Evolutionary conservation across 768 basidiomycete species (phyloP).

Genomic region (Leccinum disarticulatum): DNA sequence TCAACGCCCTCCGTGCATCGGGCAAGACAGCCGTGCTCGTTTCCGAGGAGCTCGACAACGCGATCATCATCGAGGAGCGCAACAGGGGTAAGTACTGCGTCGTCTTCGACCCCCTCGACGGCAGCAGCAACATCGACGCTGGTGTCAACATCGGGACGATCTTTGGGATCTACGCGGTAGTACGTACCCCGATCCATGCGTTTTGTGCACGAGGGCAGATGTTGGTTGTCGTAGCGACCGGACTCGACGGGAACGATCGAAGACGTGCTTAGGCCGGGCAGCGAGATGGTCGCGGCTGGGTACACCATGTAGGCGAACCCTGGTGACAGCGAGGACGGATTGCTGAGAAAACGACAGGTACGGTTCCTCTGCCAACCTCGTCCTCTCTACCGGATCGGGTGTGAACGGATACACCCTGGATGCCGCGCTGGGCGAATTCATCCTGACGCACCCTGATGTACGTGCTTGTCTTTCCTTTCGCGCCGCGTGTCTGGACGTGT

Average conservation of each 20-base stretch:
- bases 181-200: conserved; percentile 41
- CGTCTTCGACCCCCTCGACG: conserved; percentile 97
- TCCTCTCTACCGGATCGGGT: conserved; percentile 91
- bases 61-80: conserved; percentile 82
- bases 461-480: conserved; percentile 26
- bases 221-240: conserved; percentile 47
- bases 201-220: background rate
- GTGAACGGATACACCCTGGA: conserved; percentile 99
- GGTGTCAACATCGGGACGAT: conserved; percentile 98
- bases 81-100: conserved; percentile 92
- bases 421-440: conserved; percentile 94
- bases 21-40: conserved; percentile 97
- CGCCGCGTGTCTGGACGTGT: background rate
- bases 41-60: conserved; percentile 92
- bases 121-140: conserved; percentile 96
- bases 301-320: conserved; percentile 82
- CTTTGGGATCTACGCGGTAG: conserved; percentile 94
- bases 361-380: conserved; percentile 95
- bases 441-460: conserved; percentile 95
- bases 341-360: conserved; percentile 47
- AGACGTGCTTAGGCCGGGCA: conserved; percentile 92
- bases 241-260: conserved; percentile 77
- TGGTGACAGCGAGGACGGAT: background rate
- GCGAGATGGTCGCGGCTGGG: conserved; percentile 96
- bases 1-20: conserved; percentile 93